A percentile compares a stretch with the other conserved stretches of the same genome.
Conservation (phyloP, 2,329 filamentous ascomycete species). For the Cercospora sp. region DNA sequence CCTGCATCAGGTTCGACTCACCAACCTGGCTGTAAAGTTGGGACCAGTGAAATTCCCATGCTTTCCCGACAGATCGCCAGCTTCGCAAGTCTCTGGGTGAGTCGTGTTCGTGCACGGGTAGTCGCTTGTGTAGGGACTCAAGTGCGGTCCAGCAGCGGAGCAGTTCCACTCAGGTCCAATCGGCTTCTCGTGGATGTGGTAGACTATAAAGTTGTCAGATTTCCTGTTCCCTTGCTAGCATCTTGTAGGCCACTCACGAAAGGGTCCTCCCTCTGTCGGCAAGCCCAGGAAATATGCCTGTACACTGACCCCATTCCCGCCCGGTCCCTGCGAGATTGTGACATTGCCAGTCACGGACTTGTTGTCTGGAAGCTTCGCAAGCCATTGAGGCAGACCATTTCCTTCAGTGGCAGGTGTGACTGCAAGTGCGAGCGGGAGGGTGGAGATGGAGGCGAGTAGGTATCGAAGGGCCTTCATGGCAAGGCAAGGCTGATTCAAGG, state of each 20-base stretch:
- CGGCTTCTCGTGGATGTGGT: slow-evolving; percentile 49
- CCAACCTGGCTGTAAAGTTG: slow-evolving; percentile 36
- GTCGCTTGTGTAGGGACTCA: slow-evolving; percentile 48
- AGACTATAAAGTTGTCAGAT: slow-evolving; percentile 36
- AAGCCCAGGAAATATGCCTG: slow-evolving; percentile 44
- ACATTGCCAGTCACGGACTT: slow-evolving; percentile 21
- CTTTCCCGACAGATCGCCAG: slow-evolving; percentile 50
- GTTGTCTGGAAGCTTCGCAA: slow-evolving; percentile 19
- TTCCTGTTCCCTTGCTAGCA: not conserved
- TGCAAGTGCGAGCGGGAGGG: slow-evolving; percentile 4
- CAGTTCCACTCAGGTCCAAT: slow-evolving; percentile 48
- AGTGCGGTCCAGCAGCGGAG: slow-evolving; percentile 43
- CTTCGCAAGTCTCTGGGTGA: slow-evolving; percentile 45
- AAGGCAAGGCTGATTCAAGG: not conserved
- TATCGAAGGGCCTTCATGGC: not conserved
- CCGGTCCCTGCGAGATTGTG: slow-evolving; percentile 16
- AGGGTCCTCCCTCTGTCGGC: slow-evolving; percentile 46
- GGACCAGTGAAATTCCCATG: slow-evolving; percentile 42
- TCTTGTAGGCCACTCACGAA: slow-evolving; percentile 38
- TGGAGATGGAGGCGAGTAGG: not conserved
- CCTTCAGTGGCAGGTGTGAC: slow-evolving; percentile 16
- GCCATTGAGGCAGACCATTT: slow-evolving; percentile 15
- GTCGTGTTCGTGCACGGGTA: slow-evolving; percentile 40
- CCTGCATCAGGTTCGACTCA: not conserved
- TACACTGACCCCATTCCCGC: slow-evolving; percentile 45